These are phyloP conservation scores for Monilinia fructicola DNA, from an alignment of 2,329 filamentous ascomycete genomes.

Conservation along the genomic window DNA sequence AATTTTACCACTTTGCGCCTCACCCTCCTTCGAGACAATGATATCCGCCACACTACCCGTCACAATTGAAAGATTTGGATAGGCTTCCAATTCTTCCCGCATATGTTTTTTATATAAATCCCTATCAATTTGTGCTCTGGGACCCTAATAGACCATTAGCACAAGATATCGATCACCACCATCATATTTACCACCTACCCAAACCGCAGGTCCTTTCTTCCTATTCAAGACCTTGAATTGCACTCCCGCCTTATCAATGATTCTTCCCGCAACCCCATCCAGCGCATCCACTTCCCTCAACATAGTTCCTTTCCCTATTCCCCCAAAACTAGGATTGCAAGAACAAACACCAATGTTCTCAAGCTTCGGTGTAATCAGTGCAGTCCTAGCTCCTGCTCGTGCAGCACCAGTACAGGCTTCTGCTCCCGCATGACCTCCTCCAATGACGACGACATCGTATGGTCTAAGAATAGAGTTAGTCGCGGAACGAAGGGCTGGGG, in stretches of 20 bases:
- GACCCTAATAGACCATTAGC: slow-evolving; percentile 54
- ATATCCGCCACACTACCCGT: slow-evolving; percentile 92
- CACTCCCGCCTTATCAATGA: slow-evolving; percentile 92
- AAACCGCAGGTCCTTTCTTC: slow-evolving; percentile 90
- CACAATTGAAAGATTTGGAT: slow-evolving; percentile 76
- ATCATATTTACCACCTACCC: slow-evolving; percentile 48
- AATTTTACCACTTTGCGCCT: slow-evolving; percentile 66
- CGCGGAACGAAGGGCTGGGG: neutral
- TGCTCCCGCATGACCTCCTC: slow-evolving; percentile 91
- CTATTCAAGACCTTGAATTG: slow-evolving; percentile 89
- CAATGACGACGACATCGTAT: slow-evolving; percentile 93
- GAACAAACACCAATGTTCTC: slow-evolving; percentile 93
- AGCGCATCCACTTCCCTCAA: slow-evolving; percentile 92
- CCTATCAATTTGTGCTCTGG: slow-evolving; percentile 92
- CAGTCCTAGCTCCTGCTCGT: slow-evolving; percentile 82
- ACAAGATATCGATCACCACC: neutral
- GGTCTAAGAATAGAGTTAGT: slow-evolving; percentile 27
- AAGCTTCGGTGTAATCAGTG: slow-evolving; percentile 81
- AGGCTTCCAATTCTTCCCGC: slow-evolving; percentile 77
- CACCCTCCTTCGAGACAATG: slow-evolving; percentile 61
- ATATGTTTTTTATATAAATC: slow-evolving; percentile 86
- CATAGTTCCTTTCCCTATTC: slow-evolving; percentile 98
- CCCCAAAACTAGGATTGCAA: slow-evolving; percentile 95
- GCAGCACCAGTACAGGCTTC: slow-evolving; percentile 92
- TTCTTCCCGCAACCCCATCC: slow-evolving; percentile 81